Evolutionary conservation across 495 filamentous ascomycete genomes (phyloP).

Genomic region (Hypoxylon fuscum): DNA sequence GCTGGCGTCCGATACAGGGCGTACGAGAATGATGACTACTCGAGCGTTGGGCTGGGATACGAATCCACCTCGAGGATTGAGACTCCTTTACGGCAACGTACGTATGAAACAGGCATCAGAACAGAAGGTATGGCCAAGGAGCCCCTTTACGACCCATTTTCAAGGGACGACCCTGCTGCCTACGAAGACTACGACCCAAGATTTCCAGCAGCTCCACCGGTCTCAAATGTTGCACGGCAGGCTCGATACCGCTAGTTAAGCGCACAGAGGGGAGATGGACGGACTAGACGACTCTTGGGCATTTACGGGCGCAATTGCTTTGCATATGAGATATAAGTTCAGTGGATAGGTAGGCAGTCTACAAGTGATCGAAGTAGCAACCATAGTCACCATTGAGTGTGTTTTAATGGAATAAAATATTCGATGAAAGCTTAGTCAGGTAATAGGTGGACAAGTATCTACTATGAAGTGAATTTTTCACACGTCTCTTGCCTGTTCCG

Average conservation of each 20-base stretch:
- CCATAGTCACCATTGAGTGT: no score
- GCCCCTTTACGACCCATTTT: neutral
- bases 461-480: no score
- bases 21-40: neutral
- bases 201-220: conserved; percentile 14
- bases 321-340: no score
- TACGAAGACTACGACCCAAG: conserved; percentile 32
- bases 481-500: no score
- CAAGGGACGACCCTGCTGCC: neutral
- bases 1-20: conserved; percentile 1
- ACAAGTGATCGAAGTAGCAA: no score
- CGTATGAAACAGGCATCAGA: neutral
- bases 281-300: no score
- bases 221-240: conserved; percentile 5
- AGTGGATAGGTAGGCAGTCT: no score
- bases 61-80: conserved; percentile 3
- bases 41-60: neutral
- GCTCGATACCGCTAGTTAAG: neutral
- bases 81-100: conserved; percentile 6
- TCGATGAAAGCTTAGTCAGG: no score
- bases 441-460: no score
- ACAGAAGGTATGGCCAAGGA: neutral
- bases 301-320: no score
- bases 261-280: no score
- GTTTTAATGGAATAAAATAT: no score